Evolutionary conservation across 1,284 basidiomycete genomes (phyloP).

Genomic region (Cronartium ribicola): DNA sequence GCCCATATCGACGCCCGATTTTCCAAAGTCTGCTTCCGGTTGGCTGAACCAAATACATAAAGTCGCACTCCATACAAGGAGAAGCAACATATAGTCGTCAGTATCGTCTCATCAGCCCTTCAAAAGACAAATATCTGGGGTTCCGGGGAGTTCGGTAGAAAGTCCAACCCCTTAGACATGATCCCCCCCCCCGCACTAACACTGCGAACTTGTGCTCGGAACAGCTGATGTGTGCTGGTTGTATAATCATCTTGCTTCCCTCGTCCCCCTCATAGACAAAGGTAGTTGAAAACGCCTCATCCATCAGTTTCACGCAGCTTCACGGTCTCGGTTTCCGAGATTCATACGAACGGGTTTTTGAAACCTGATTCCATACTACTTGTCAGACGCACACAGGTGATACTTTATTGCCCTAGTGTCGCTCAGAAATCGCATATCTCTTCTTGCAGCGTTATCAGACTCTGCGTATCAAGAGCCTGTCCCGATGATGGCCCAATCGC

Average conservation of each 20-base stretch:
- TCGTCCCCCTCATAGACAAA: not conserved
- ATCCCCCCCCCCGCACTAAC: not conserved
- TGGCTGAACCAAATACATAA: too few species aligned
- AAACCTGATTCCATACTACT: not conserved
- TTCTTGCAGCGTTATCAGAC: not conserved
- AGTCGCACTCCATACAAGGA: too few species aligned
- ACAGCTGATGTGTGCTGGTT: not conserved
- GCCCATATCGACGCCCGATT: too few species aligned
- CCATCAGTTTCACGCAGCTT: not conserved
- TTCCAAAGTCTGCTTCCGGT: too few species aligned
- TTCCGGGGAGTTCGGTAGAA: not conserved
- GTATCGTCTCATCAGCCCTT: slow-evolving; percentile 3
- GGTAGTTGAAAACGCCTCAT: not conserved
- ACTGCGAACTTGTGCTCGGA: not conserved
- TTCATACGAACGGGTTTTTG: not conserved
- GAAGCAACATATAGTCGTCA: not conserved
- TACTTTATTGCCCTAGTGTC: too few species aligned
- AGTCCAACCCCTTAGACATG: not conserved
- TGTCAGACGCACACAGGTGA: too few species aligned
- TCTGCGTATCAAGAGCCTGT: not conserved
- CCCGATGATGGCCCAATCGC: slow-evolving; percentile 4
- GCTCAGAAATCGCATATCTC: not conserved
- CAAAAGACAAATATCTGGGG: not conserved
- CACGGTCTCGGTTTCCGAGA: slow-evolving; percentile 6
- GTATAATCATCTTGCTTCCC: not conserved